Evolutionary conservation across 192 early-diverging fungal genomes (phyloP).

Genomic region (Coemansia sp.): DNA sequence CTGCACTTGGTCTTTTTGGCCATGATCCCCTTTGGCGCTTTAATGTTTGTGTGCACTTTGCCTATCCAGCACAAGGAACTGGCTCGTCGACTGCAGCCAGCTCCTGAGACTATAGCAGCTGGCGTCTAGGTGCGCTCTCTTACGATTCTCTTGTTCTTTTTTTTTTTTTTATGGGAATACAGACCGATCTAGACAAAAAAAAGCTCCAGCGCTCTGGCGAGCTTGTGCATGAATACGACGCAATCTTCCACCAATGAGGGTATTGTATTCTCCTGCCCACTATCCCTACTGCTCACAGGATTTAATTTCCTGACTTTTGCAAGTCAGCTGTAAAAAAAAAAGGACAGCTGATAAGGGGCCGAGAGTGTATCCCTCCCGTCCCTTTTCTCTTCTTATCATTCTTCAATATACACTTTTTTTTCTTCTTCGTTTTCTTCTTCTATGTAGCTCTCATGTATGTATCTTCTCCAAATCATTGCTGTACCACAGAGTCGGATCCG

Average conservation of each 20-base stretch:
- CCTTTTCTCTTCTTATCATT: conserved; percentile 5
- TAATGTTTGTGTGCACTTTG: conserved; percentile 59
- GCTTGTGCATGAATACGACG: neutral
- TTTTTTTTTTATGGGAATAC: neutral
- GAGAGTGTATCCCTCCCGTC: neutral
- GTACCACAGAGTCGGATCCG: conserved; percentile 7
- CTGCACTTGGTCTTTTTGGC: conserved; percentile 60
- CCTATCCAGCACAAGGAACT: conserved; percentile 56
- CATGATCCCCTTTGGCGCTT: conserved; percentile 58
- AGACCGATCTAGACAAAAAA: too few species aligned
- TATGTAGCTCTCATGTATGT: neutral
- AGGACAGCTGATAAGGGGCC: neutral
- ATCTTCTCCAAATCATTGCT: neutral
- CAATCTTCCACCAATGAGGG: neutral
- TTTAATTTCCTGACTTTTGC: neutral
- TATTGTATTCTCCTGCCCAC: neutral
- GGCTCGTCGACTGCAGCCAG: conserved; percentile 31
- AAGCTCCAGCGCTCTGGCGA: too few species aligned
- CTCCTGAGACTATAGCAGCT: neutral
- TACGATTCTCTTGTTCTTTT: too few species aligned
- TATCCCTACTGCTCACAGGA: neutral
- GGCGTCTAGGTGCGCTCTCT: neutral
- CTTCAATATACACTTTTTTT: neutral
- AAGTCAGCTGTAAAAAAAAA: neutral
- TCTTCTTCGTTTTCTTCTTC: neutral